Evolutionary conservation across 495 filamentous ascomycete genomes (phyloP).

Genomic region (Aspergillus conjunctus): DNA sequence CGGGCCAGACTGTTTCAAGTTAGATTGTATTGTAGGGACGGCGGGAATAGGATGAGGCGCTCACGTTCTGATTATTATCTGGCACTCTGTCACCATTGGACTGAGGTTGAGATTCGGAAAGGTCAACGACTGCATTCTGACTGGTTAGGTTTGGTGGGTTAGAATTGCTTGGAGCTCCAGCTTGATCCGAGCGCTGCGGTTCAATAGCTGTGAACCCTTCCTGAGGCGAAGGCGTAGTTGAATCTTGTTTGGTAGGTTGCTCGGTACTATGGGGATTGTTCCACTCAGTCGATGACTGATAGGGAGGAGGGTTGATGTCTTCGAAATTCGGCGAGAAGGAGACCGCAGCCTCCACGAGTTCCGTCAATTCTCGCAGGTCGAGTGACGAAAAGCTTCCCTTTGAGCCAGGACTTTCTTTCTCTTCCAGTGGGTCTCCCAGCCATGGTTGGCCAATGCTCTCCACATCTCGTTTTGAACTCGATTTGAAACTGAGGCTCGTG

Average conservation of each 20-base stretch:
- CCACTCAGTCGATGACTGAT: slow-evolving; percentile 27
- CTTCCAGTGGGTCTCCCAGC: slow-evolving; percentile 36
- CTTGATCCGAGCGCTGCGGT: not conserved
- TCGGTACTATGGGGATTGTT: not conserved
- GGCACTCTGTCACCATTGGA: not conserved
- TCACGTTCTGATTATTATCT: slow-evolving; percentile 4
- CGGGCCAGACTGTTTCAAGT: not conserved
- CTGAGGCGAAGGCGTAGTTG: not conserved
- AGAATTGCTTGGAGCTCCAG: not conserved
- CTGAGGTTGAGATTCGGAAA: not conserved
- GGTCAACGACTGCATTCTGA: not conserved
- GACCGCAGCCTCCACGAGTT: slow-evolving; percentile 42
- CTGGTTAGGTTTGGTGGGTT: not conserved
- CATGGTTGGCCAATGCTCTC: slow-evolving; percentile 47
- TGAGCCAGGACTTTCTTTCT: slow-evolving; percentile 13
- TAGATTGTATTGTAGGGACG: not conserved
- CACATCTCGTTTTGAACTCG: slow-evolving; percentile 41
- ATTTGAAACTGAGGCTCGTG: slow-evolving; percentile 27
- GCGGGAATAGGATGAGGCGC: not conserved
- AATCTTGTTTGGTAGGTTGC: not conserved
- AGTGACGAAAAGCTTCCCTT: slow-evolving; percentile 34
- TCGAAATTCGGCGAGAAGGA: slow-evolving; percentile 32
- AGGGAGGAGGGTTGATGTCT: slow-evolving; percentile 35
- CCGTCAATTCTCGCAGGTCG: slow-evolving; percentile 39
- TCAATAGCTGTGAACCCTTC: not conserved